Evolutionary conservation across 345 rosid genomes (phyloP).

Genomic region (Cardamine occulta): DNA sequence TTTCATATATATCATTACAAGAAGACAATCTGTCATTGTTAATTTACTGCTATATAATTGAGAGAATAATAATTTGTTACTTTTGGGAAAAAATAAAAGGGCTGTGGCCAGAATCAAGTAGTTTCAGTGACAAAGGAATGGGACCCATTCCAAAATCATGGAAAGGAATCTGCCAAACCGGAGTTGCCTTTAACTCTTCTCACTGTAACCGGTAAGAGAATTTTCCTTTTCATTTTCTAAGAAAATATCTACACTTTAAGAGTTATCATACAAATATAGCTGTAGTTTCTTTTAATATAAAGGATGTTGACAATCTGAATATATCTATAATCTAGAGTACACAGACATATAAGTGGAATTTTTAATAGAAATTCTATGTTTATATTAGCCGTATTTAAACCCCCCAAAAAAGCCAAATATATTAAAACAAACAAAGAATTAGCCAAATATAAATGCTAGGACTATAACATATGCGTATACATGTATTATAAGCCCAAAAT

Average conservation of each 20-base stretch:
- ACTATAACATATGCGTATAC: neutral
- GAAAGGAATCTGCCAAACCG: constrained; percentile 86
- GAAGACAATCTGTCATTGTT: constrained; percentile 14
- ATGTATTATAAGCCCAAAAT: neutral
- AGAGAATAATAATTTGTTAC: neutral
- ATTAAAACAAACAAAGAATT: neutral
- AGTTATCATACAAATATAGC: constrained; percentile 7
- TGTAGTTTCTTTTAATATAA: neutral
- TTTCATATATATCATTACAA: constrained; percentile 3
- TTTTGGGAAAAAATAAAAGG: constrained; percentile 48
- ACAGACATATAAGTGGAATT: neutral
- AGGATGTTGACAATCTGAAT: constrained; percentile 6
- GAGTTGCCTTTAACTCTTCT: constrained; percentile 64
- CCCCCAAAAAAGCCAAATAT: neutral
- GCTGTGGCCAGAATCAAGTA: constrained; percentile 90
- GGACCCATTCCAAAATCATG: constrained; percentile 82
- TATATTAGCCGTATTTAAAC: neutral
- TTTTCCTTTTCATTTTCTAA: neutral
- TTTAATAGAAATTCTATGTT: neutral
- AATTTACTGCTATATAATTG: neutral
- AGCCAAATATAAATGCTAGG: neutral
- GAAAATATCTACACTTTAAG: constrained; percentile 6
- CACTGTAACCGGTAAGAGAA: constrained; percentile 66
- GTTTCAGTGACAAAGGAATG: constrained; percentile 81
- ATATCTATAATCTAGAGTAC: constrained; percentile 8